phyloP scores from a whole-genome alignment of 2,329 filamentous ascomycete genomes.

The Periconia sp. region DNA sequence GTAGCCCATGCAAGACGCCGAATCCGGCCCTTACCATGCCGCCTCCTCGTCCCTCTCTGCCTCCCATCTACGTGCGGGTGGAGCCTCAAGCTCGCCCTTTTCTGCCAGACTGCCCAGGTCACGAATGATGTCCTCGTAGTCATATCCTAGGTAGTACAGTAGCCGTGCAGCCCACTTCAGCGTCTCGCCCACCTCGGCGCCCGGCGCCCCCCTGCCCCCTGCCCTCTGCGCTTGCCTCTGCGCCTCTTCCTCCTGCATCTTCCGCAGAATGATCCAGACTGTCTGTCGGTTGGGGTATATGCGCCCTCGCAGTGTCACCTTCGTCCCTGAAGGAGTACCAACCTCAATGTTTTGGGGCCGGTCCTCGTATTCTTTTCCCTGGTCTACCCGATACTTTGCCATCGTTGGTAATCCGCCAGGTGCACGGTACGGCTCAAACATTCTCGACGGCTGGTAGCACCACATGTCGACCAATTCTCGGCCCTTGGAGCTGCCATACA shows the following conservation, averaged over 20 bases:
- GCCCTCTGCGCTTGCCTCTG: slow-evolving; percentile 19
- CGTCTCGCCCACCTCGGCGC: slow-evolving; percentile 30
- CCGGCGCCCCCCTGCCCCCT: slow-evolving; percentile 15
- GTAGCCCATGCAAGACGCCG: slow-evolving; percentile 23
- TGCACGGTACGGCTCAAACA: slow-evolving; percentile 32
- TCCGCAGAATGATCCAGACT: slow-evolving; percentile 39
- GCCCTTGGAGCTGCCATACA: slow-evolving; percentile 56
- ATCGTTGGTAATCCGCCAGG: slow-evolving; percentile 42
- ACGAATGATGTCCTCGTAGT: slow-evolving; percentile 38
- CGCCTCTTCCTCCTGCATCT: slow-evolving; percentile 40
- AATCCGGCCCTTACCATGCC: slow-evolving; percentile 14
- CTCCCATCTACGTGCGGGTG: slow-evolving; percentile 13
- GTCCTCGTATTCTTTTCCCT: slow-evolving; percentile 27
- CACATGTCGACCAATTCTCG: slow-evolving; percentile 56
- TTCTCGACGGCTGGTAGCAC: slow-evolving; percentile 35
- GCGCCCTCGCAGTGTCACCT: slow-evolving; percentile 35
- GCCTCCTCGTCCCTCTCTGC: slow-evolving; percentile 6
- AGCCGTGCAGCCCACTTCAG: slow-evolving; percentile 38
- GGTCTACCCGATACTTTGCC: slow-evolving; percentile 32
- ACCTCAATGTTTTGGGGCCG: slow-evolving; percentile 38
- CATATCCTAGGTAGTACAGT: slow-evolving; percentile 39
- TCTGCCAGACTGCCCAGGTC: slow-evolving; percentile 38
- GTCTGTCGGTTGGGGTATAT: slow-evolving; percentile 40
- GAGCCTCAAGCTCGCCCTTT: slow-evolving; percentile 40
- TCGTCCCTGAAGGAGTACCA: slow-evolving; percentile 31